phyloP scores from a whole-genome alignment of 202 grass and related monocot genomes.

The Brachypodium distachyon region DNA sequence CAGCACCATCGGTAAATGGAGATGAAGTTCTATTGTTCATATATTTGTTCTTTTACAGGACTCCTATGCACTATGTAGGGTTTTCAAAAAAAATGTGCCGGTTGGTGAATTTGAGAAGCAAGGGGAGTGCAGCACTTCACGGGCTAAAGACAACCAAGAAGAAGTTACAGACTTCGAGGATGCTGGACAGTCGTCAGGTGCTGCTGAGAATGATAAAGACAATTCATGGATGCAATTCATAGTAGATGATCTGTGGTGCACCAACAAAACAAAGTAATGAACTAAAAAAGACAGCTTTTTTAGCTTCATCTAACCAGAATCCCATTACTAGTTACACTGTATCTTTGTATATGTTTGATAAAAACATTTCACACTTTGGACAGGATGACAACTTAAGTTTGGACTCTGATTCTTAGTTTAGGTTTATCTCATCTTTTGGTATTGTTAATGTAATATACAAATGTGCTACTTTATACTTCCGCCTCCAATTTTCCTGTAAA shows the following conservation, averaged over 20 bases:
- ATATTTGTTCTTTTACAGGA: slow-evolving; percentile 39
- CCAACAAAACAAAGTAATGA: slow-evolving; percentile 46
- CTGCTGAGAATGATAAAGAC: slow-evolving; percentile 76
- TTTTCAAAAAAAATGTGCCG: slow-evolving; percentile 88
- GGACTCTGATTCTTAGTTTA: slow-evolving; percentile 33
- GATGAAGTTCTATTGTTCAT: neutral
- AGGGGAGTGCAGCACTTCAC: slow-evolving; percentile 53
- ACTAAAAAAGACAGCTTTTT: neutral
- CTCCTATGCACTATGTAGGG: slow-evolving; percentile 78
- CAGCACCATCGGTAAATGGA: neutral
- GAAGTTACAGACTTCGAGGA: slow-evolving; percentile 9
- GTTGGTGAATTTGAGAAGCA: slow-evolving; percentile 50
- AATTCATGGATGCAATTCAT: slow-evolving; percentile 99
- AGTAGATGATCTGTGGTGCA: slow-evolving; percentile 60
- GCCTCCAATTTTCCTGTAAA: slow-evolving; percentile 9
- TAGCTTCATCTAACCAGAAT: slow-evolving; percentile 35
- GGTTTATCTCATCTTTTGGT: slow-evolving; percentile 12
- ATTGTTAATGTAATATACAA: slow-evolving; percentile 24
- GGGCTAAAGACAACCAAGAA: slow-evolving; percentile 45
- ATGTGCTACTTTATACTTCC: slow-evolving; percentile 7
- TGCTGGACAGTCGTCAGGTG: slow-evolving; percentile 50
- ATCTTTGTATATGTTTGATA: slow-evolving; percentile 29
- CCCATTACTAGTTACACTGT: slow-evolving; percentile 1
- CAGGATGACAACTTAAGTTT: slow-evolving; percentile 26
- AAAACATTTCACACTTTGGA: slow-evolving; percentile 18